Conservation (phyloP, 177 flowering plant species). For the Vitis hybrid region DNA sequence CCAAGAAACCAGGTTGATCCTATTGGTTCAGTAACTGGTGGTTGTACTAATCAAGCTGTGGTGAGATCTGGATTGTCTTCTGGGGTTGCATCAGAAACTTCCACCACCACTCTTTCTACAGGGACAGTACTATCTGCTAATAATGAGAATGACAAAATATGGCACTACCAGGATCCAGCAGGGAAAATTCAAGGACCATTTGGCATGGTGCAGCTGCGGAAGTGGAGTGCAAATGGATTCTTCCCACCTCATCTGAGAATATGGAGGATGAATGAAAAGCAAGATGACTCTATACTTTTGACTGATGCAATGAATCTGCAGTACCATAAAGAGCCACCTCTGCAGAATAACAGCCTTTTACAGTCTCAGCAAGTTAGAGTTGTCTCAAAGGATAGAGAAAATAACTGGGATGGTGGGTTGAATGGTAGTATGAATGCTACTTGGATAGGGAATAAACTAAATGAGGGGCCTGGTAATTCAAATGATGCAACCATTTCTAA, state of each 20-base stretch:
- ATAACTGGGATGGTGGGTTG: conserved; percentile 15
- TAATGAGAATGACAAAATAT: conserved; percentile 43
- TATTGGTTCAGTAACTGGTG: conserved; percentile 10
- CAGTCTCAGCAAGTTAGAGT: conserved; percentile 7
- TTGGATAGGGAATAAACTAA: conserved; percentile 6
- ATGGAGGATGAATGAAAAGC: conserved; percentile 50
- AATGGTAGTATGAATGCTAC: conserved; percentile 10
- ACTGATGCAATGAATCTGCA: conserved; percentile 44
- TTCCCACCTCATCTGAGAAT: conserved; percentile 57
- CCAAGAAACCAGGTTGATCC: conserved; percentile 16
- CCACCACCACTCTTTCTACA: conserved; percentile 15
- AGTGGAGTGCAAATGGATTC: conserved; percentile 53
- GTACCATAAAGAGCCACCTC: conserved; percentile 11
- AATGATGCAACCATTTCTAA: conserved; percentile 16
- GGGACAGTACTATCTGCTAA: conserved; percentile 20
- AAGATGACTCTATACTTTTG: conserved; percentile 46
- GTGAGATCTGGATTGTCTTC: conserved; percentile 12
- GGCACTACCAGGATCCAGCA: conserved; percentile 68
- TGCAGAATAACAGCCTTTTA: conserved; percentile 4
- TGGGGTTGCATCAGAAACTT: conserved; percentile 21
- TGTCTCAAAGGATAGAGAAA: conserved; percentile 20
- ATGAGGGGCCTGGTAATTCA: conserved; percentile 17
- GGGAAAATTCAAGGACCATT: conserved; percentile 69
- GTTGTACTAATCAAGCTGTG: conserved; percentile 18
- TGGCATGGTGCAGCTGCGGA: conserved; percentile 47